Conservation (phyloP, 768 basidiomycete genomes). For the Boletus edulis region DNA sequence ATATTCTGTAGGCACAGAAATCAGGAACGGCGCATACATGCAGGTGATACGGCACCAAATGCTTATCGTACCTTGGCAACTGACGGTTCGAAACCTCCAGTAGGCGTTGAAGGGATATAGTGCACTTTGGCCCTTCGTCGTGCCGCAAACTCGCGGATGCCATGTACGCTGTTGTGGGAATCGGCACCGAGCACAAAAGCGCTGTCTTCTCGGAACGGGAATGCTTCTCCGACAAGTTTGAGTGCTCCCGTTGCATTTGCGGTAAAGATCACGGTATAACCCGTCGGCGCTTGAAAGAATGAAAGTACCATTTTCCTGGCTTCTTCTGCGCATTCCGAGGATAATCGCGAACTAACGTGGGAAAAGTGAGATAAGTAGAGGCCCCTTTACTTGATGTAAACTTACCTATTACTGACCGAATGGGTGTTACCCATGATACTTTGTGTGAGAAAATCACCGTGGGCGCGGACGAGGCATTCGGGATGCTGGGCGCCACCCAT, state of each 20-base stretch:
- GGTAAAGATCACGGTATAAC: slow-evolving; percentile 81
- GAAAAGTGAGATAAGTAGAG: not conserved
- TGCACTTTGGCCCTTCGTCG: slow-evolving; percentile 52
- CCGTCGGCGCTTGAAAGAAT: slow-evolving; percentile 73
- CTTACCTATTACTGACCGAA: slow-evolving; percentile 75
- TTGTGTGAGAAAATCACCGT: slow-evolving; percentile 63
- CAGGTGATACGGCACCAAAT: not conserved
- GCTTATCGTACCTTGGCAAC: slow-evolving; percentile 53
- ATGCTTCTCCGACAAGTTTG: slow-evolving; percentile 81
- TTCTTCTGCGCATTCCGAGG: slow-evolving; percentile 61
- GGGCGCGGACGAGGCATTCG: slow-evolving; percentile 68
- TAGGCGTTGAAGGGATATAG: slow-evolving; percentile 63
- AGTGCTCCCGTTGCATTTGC: slow-evolving; percentile 77
- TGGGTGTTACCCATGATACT: slow-evolving; percentile 81
- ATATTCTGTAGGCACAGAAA: slow-evolving; percentile 43
- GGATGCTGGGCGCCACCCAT: slow-evolving; percentile 85
- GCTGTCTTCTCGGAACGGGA: slow-evolving; percentile 61
- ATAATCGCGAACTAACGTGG: slow-evolving; percentile 60
- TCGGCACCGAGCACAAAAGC: slow-evolving; percentile 69
- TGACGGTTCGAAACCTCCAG: slow-evolving; percentile 61
- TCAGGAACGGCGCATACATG: slow-evolving; percentile 20
- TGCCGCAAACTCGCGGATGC: slow-evolving; percentile 70
- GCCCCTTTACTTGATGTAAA: not conserved
- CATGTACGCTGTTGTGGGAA: slow-evolving; percentile 84
- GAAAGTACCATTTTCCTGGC: slow-evolving; percentile 71